Conservation (phyloP, 2,329 filamentous ascomycete genomes). For the Tolypocladium guangdongense region DNA sequence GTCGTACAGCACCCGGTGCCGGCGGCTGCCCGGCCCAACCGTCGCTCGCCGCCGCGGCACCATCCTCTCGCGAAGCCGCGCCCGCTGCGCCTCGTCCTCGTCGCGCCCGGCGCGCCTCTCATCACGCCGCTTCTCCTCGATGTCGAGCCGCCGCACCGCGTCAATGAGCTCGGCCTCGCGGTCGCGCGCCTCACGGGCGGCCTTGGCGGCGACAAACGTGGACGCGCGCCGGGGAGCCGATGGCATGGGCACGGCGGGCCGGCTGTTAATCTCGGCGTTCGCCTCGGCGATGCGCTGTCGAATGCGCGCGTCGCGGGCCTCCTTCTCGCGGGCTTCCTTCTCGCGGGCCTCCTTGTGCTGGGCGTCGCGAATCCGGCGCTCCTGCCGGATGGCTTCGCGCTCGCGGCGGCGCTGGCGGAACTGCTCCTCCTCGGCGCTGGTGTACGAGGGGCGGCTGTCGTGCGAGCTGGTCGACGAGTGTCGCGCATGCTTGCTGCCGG, state of each 20-base stretch:
- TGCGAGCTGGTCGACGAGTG: slow-evolving; percentile 24
- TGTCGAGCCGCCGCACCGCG: slow-evolving; percentile 18
- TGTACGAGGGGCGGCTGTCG: slow-evolving; percentile 20
- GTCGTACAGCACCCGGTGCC: slow-evolving; percentile 25
- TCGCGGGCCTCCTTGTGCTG: too few species aligned
- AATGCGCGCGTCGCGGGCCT: slow-evolving; percentile 14
- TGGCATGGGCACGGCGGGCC: slow-evolving; percentile 19
- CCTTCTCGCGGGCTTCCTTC: slow-evolving; percentile 9
- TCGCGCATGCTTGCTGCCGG: slow-evolving; percentile 22
- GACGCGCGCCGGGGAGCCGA: slow-evolving; percentile 12
- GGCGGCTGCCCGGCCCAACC: slow-evolving; percentile 23
- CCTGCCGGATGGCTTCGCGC: slow-evolving; percentile 13
- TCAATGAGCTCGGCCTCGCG: slow-evolving; percentile 23
- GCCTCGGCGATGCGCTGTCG: slow-evolving; percentile 26
- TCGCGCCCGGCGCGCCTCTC: slow-evolving; percentile 16
- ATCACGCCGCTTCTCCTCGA: slow-evolving; percentile 20
- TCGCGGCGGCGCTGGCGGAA: slow-evolving; percentile 13
- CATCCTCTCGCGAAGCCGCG: slow-evolving; percentile 29
- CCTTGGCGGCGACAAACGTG: slow-evolving; percentile 13
- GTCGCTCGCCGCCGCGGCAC: slow-evolving; percentile 25
- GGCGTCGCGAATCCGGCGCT: slow-evolving; percentile 9
- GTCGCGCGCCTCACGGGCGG: slow-evolving; percentile 5
- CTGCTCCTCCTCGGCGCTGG: slow-evolving; percentile 16
- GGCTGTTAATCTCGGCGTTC: slow-evolving; percentile 30
- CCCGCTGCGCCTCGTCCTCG: slow-evolving; percentile 27